phyloP scores from a whole-genome alignment of 2,329 filamentous ascomycete species.

The Talaromyces amestolkiae region DNA sequence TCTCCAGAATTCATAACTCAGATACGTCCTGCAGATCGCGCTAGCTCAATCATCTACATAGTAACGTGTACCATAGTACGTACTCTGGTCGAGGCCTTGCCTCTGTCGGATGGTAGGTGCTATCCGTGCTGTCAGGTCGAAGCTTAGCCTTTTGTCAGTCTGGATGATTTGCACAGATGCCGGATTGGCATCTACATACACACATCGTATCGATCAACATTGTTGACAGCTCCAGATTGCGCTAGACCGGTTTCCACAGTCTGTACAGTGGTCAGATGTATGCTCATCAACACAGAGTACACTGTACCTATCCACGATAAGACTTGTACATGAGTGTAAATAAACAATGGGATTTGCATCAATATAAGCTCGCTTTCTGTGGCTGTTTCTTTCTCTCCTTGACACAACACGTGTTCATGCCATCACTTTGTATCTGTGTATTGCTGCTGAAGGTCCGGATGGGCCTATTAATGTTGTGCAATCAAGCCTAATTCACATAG shows the following conservation, averaged over 20 bases:
- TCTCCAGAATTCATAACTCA: neutral
- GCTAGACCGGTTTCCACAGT: neutral
- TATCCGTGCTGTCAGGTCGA: neutral
- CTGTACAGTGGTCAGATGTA: neutral
- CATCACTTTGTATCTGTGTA: neutral
- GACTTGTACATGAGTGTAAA: neutral
- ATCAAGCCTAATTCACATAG: neutral
- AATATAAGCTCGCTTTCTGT: neutral
- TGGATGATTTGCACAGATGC: neutral
- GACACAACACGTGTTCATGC: neutral
- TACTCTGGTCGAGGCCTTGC: neutral
- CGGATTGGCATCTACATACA: neutral
- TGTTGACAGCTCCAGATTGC: neutral
- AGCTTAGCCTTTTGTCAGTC: neutral
- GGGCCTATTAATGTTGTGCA: neutral
- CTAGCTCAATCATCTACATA: neutral
- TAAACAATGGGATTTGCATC: neutral
- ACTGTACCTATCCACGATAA: neutral
- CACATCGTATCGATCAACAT: neutral
- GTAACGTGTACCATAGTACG: neutral
- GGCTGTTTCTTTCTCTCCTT: neutral
- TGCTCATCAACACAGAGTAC: neutral
- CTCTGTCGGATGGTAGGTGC: neutral
- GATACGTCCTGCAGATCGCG: neutral
- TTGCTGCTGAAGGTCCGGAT: neutral